Conservation (phyloP, 306 rosid genomes). For the Prunus dulcis region DNA sequence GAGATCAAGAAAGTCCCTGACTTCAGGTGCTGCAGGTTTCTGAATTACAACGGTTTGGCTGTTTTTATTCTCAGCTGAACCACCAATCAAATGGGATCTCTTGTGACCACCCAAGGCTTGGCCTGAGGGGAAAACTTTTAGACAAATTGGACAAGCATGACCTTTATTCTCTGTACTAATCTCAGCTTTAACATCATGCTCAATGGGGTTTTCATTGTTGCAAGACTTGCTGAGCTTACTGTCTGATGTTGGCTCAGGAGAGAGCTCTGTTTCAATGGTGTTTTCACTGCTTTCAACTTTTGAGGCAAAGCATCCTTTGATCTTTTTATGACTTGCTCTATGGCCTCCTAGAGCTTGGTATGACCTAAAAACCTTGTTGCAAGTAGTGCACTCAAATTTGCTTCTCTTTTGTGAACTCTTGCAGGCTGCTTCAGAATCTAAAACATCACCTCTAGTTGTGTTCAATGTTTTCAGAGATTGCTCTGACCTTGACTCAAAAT, state of each 20-base stretch:
- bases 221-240: slow-evolving; percentile 31
- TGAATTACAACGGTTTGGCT: slow-evolving; percentile 24
- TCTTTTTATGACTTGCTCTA: slow-evolving; percentile 84
- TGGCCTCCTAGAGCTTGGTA: slow-evolving; percentile 97
- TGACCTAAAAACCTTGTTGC: slow-evolving; percentile 67
- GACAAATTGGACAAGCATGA: slow-evolving; percentile 76
- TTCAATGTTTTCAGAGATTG: slow-evolving; percentile 18
- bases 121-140: slow-evolving; percentile 66
- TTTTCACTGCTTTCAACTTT: slow-evolving; percentile 55
- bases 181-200: slow-evolving; percentile 22
- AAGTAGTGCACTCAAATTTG: slow-evolving; percentile 71
- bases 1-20: slow-evolving; percentile 77
- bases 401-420: slow-evolving; percentile 46
- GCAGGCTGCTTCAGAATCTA: slow-evolving; percentile 34
- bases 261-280: slow-evolving; percentile 55
- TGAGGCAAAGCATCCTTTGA: slow-evolving; percentile 59
- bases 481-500: slow-evolving; percentile 28
- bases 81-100: slow-evolving; percentile 64
- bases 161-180: slow-evolving; percentile 34
- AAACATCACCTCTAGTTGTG: background rate
- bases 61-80: slow-evolving; percentile 37
- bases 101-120: slow-evolving; percentile 98
- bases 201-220: background rate
- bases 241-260: slow-evolving; percentile 36
- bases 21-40: slow-evolving; percentile 50